Conservation (phyloP, 1,284 basidiomycete species). For the Puccinia polysora region DNA sequence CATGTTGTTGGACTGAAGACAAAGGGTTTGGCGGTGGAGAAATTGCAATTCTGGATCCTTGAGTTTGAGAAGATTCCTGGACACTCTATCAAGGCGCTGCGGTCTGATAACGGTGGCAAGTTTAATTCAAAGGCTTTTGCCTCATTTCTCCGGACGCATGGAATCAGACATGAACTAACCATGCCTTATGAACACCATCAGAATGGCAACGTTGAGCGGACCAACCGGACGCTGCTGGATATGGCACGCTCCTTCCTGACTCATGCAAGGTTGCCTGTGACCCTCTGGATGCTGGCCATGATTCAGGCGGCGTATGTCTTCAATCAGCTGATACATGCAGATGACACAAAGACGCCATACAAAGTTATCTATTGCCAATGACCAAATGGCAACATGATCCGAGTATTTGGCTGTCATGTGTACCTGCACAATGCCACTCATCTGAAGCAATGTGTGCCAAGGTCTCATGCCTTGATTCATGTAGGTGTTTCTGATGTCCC, state of each 20-base stretch:
- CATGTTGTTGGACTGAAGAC: not conserved
- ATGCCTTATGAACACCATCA: conserved; percentile 24
- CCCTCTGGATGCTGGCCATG: conserved; percentile 1
- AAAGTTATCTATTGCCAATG: not conserved
- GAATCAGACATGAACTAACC: not conserved
- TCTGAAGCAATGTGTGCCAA: not conserved
- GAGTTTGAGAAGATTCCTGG: not conserved
- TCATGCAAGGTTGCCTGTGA: not conserved
- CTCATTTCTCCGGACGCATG: not conserved
- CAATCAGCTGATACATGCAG: not conserved
- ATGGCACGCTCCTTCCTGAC: not conserved
- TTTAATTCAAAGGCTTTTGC: not conserved
- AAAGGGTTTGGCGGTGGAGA: not conserved
- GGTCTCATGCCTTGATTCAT: not conserved
- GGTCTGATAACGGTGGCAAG: conserved; percentile 6
- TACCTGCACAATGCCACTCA: not conserved
- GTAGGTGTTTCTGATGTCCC: not conserved
- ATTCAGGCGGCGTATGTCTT: not conserved
- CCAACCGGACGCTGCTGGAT: not conserved
- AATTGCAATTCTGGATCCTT: not conserved
- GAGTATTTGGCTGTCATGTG: not conserved
- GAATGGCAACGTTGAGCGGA: conserved; percentile 10
- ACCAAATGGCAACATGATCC: not conserved
- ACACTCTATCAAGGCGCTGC: not conserved
- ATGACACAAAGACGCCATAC: not conserved